Evolutionary conservation across 192 early-diverging fungal genomes (phyloP).

Genomic region (Coemansia sp.): DNA sequence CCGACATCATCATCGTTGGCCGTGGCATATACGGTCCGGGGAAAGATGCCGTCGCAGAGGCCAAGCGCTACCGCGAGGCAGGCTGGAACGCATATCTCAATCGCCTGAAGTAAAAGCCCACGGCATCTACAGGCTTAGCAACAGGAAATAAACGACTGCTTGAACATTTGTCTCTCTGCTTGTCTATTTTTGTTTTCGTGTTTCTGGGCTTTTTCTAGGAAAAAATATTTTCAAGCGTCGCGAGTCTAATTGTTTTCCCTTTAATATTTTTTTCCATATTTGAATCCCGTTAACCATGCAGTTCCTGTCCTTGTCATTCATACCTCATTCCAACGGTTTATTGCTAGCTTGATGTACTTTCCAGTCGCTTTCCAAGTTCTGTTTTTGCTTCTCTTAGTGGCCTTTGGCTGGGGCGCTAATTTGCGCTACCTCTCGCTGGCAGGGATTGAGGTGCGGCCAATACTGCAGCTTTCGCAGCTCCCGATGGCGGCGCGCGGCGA

Average conservation of each 20-base stretch:
- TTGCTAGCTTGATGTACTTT: slow-evolving; percentile 28
- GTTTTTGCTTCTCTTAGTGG: slow-evolving; percentile 34
- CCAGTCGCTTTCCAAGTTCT: slow-evolving; percentile 47
- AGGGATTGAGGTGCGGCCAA: slow-evolving; percentile 29
- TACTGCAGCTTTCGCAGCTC: slow-evolving; percentile 33
- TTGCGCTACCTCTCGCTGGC: slow-evolving; percentile 34
- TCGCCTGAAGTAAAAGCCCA: slow-evolving; percentile 29
- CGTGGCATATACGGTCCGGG: slow-evolving; percentile 92
- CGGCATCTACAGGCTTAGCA: too few species aligned
- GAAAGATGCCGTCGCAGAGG: slow-evolving; percentile 66
- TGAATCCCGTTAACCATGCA: neutral
- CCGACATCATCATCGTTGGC: slow-evolving; percentile 98
- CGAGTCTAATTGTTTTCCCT: neutral
- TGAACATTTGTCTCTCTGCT: neutral
- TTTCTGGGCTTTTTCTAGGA: too few species aligned
- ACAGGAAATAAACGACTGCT: neutral
- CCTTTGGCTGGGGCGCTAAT: slow-evolving; percentile 44
- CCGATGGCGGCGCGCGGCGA: slow-evolving; percentile 7
- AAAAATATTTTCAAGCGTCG: too few species aligned
- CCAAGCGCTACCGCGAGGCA: slow-evolving; percentile 81
- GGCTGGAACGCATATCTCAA: slow-evolving; percentile 95
- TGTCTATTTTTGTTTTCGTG: neutral
- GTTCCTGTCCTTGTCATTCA: neutral
- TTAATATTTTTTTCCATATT: neutral
- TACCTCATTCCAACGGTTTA: slow-evolving; percentile 1